Conservation (phyloP, 2,329 filamentous ascomycete species). For the Onygenales sp. region DNA sequence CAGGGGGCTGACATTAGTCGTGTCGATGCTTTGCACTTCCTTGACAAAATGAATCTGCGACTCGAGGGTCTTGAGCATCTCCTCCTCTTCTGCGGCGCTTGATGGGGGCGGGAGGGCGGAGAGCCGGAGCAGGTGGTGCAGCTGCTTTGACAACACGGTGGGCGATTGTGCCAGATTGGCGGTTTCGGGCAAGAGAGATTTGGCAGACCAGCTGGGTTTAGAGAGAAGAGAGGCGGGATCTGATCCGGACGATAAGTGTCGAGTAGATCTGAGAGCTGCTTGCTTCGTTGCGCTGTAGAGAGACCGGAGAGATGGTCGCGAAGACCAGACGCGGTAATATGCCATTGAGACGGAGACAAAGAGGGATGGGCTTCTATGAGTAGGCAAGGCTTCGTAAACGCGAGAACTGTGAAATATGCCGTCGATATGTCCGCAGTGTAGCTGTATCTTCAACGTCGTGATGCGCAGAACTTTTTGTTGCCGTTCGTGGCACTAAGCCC, state of each 20-base stretch:
- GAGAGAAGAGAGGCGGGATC: slow-evolving; percentile 43
- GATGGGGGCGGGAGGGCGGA: slow-evolving; percentile 73
- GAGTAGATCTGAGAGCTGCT: not conserved
- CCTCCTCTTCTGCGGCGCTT: slow-evolving; percentile 51
- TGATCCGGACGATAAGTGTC: slow-evolving; percentile 10
- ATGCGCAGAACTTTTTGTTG: not conserved
- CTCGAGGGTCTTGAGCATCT: slow-evolving; percentile 65
- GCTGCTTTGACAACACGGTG: slow-evolving; percentile 53
- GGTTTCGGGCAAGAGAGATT: slow-evolving; percentile 54
- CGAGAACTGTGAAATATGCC: too few species aligned
- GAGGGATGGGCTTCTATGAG: not conserved
- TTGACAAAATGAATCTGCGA: slow-evolving; percentile 87
- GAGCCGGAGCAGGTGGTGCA: slow-evolving; percentile 77
- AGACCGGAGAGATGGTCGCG: slow-evolving; percentile 10
- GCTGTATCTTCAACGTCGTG: too few species aligned
- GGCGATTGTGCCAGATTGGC: slow-evolving; percentile 18
- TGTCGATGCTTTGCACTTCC: slow-evolving; percentile 71
- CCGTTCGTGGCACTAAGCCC: not conserved
- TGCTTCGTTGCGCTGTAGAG: slow-evolving; percentile 5
- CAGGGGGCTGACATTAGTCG: slow-evolving; percentile 61
- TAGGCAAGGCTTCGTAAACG: not conserved
- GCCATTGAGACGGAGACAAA: not conserved
- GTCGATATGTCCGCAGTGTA: too few species aligned
- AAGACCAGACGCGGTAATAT: slow-evolving; percentile 6
- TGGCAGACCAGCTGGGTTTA: slow-evolving; percentile 74